These are phyloP conservation scores for Pythium rhizo-oryzae DNA, from an alignment of 352 stramenopile genomes.

Conservation along the genomic window DNA sequence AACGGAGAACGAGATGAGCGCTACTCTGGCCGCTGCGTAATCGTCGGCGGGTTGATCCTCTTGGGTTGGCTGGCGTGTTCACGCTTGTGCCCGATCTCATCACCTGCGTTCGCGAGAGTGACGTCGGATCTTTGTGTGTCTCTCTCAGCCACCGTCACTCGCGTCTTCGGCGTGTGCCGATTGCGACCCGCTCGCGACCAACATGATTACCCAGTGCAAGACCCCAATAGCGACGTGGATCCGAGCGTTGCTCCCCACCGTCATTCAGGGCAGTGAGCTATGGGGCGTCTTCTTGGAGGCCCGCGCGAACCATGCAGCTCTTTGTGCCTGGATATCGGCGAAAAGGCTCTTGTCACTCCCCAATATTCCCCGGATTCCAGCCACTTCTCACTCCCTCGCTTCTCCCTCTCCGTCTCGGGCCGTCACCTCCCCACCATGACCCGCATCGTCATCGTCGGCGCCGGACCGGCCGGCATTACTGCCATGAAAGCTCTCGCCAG, in stretches of 20 bases:
- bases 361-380: neutral
- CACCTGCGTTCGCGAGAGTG: too few species aligned
- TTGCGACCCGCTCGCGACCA: neutral
- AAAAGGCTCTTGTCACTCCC: neutral
- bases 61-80: neutral
- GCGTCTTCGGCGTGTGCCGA: neutral
- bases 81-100: neutral
- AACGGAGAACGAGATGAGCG: too few species aligned
- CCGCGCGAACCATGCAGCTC: too few species aligned
- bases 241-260: too few species aligned
- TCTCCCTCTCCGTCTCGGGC: neutral
- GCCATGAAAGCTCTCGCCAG: constrained; percentile 42
- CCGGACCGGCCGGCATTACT: constrained; percentile 52
- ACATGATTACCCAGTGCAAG: neutral
- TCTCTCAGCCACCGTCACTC: too few species aligned
- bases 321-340: too few species aligned
- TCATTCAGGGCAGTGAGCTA: too few species aligned
- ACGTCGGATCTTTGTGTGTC: too few species aligned
- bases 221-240: too few species aligned
- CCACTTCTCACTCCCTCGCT: too few species aligned
- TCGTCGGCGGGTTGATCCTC: neutral
- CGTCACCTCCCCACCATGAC: constrained; percentile 17
- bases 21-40: neutral
- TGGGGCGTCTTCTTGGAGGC: too few species aligned
- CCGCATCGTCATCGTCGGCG: constrained; percentile 62